These are phyloP conservation scores for Tetrastigma voinierianum DNA, from an alignment of 164 flowering plant species.

Conservation along the genomic window DNA sequence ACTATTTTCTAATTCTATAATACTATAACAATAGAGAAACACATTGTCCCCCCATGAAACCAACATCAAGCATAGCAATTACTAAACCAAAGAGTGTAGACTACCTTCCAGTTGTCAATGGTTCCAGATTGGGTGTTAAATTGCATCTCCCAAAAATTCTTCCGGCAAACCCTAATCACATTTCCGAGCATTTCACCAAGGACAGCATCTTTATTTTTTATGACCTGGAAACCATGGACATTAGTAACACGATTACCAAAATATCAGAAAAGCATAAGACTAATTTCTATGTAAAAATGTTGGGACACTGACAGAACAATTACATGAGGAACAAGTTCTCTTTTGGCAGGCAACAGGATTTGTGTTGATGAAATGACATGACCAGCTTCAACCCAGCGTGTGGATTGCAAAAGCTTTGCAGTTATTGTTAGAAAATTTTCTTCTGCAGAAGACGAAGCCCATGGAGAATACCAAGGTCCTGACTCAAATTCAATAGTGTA, in stretches of 20 bases:
- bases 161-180: constrained; percentile 43
- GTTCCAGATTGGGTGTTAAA: constrained; percentile 61
- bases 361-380: constrained; percentile 76
- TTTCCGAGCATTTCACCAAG: constrained; percentile 45
- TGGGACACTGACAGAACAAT: constrained; percentile 11
- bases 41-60: too few relatives aligned
- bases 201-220: constrained; percentile 39
- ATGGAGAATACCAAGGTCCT: constrained; percentile 69
- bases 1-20: too few relatives aligned
- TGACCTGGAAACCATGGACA: constrained; percentile 41
- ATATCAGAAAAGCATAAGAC: not conserved
- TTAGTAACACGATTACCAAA: not conserved
- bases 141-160: constrained; percentile 59
- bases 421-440: constrained; percentile 71
- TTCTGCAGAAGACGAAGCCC: constrained; percentile 50
- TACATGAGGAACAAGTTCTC: constrained; percentile 51
- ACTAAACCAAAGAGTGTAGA: constrained; percentile 2
- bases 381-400: constrained; percentile 84
- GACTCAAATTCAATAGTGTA: constrained; percentile 54
- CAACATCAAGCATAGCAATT: too few relatives aligned
- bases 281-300: not conserved
- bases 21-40: too few relatives aligned
- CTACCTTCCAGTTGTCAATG: constrained; percentile 92
- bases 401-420: constrained; percentile 49
- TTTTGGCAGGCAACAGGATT: constrained; percentile 59